A percentile compares a stretch with the other conserved stretches of the same genome.
Evolutionary conservation across 768 basidiomycete species (phyloP).

Genomic region (Boletus sp.): DNA sequence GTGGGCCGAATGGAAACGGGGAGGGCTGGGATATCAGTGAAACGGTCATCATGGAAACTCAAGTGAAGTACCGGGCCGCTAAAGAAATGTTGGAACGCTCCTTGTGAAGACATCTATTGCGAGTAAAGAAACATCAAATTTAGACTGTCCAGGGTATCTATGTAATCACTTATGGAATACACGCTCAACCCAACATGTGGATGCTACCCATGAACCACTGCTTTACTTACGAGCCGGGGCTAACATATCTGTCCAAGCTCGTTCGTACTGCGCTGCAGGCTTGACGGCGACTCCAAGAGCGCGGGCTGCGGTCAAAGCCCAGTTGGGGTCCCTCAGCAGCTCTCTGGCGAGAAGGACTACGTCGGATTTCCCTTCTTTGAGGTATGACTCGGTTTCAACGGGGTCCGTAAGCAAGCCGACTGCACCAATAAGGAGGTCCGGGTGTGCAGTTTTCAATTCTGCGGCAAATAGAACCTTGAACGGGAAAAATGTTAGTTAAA

Average conservation of each 20-base stretch:
- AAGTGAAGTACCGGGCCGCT: conserved; percentile 76
- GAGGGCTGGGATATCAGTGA: conserved; percentile 80
- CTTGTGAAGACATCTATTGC: conserved; percentile 9
- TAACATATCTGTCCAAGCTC: conserved; percentile 49
- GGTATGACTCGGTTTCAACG: conserved; percentile 54
- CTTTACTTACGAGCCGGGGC: conserved; percentile 10
- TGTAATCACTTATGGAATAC: background rate
- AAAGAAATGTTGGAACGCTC: conserved; percentile 51
- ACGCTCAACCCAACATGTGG: background rate
- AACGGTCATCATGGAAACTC: conserved; percentile 74
- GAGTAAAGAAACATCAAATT: background rate
- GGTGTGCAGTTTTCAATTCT: conserved; percentile 58
- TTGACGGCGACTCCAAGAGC: conserved; percentile 64
- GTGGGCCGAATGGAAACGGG: conserved; percentile 62
- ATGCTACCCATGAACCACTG: background rate
- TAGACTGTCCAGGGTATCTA: conserved; percentile 2
- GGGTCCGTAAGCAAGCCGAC: conserved; percentile 76
- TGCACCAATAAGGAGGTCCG: conserved; percentile 52
- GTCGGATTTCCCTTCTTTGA: conserved; percentile 68
- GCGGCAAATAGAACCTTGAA: conserved; percentile 66
- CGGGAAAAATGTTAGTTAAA: background rate
- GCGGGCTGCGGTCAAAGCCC: conserved; percentile 59
- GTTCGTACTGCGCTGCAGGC: conserved; percentile 70
- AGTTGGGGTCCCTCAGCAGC: conserved; percentile 64
- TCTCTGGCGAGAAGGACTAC: conserved; percentile 67